Conservation (phyloP, 345 rosid species). For the Citrus mangshanensis region DNA sequence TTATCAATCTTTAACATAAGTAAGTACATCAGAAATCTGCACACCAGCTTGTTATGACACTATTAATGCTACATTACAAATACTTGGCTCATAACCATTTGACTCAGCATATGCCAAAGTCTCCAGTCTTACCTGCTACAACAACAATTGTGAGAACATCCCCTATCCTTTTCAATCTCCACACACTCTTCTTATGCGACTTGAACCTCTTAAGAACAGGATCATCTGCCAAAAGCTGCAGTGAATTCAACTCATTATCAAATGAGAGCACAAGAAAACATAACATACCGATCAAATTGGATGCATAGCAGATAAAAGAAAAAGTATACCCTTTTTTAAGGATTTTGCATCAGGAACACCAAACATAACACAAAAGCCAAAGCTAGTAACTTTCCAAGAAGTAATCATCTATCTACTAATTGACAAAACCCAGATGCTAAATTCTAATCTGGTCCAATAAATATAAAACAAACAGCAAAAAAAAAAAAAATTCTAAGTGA, state of each 20-base stretch:
- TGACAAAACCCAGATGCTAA: background rate
- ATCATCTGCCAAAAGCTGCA: constrained; percentile 84
- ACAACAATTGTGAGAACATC: constrained; percentile 82
- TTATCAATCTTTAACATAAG: background rate
- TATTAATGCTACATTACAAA: background rate
- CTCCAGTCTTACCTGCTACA: constrained; percentile 55
- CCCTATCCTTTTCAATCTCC: constrained; percentile 55
- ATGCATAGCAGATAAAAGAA: background rate
- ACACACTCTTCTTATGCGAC: constrained; percentile 66
- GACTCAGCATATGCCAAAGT: background rate
- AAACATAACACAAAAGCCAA: background rate
- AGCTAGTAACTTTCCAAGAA: background rate
- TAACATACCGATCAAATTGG: background rate
- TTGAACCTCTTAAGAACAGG: constrained; percentile 70
- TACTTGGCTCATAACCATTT: background rate
- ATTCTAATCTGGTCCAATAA: background rate
- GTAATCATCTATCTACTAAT: background rate
- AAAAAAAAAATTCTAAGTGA: background rate
- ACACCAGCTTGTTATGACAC: background rate
- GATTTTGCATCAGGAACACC: background rate
- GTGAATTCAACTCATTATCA: background rate
- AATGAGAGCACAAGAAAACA: background rate
- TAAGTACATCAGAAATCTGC: background rate
- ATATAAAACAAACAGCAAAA: background rate
- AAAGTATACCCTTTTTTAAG: background rate